phyloP scores from a whole-genome alignment of 371 early-diverging fungal genomes.

The Haplosporangium sp. region DNA sequence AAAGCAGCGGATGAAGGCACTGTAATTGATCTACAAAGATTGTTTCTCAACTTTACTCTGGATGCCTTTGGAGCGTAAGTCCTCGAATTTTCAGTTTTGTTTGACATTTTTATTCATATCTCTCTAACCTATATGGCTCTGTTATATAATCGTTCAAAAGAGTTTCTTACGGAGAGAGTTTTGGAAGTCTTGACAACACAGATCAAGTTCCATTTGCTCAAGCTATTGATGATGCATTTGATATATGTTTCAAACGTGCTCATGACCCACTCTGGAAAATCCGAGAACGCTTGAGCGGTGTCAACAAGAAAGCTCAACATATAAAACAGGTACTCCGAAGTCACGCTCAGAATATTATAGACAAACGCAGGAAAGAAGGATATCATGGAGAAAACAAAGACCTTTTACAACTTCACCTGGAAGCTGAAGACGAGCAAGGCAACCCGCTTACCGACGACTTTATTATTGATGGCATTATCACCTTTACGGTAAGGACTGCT shows the following conservation, averaged over 20 bases:
- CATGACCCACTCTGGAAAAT: conserved; percentile 30
- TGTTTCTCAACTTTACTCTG: conserved; percentile 65
- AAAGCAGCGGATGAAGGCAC: conserved; percentile 47
- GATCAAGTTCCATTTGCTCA: conserved; percentile 13
- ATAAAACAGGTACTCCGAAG: not conserved
- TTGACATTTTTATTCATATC: not conserved
- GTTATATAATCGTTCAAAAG: conserved; percentile 35
- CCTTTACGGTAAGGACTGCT: conserved; percentile 58
- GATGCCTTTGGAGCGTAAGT: conserved; percentile 55
- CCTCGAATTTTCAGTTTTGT: not conserved
- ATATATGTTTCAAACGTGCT: conserved; percentile 5
- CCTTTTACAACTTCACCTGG: conserved; percentile 69
- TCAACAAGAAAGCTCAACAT: not conserved
- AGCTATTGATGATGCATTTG: conserved; percentile 14
- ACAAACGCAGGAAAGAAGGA: conserved; percentile 15
- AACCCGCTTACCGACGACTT: conserved; percentile 59
- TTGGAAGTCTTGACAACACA: conserved; percentile 33
- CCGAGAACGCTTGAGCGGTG: conserved; percentile 15
- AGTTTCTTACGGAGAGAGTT: conserved; percentile 32
- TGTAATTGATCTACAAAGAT: conserved; percentile 57
- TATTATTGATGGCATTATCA: conserved; percentile 70
- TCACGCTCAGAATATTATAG: conserved; percentile 2
- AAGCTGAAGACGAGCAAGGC: conserved; percentile 61
- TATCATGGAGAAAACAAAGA: conserved; percentile 58
- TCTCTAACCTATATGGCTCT: conserved; percentile 34